Conservation (phyloP, 495 filamentous ascomycete species). For the Lasiosphaeriaceae sp. region DNA sequence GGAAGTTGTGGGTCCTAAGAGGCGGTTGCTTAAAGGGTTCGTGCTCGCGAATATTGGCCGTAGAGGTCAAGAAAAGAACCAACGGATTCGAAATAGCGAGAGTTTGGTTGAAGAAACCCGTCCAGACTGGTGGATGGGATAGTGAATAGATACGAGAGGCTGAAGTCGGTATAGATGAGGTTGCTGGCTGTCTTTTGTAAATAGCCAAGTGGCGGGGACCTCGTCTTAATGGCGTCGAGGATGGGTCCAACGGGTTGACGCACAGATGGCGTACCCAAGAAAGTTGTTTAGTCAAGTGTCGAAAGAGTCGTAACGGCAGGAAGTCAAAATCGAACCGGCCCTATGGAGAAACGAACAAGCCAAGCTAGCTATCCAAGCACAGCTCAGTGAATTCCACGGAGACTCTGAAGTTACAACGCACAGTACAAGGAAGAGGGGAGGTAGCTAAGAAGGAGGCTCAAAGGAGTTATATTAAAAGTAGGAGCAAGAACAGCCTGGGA, state of each 20-base stretch:
- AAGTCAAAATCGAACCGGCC: conserved; percentile 18
- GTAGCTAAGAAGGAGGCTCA: conserved; percentile 19
- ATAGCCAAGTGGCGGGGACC: conserved; percentile 11
- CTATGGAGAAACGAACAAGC: conserved; percentile 10
- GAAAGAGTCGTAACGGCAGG: conserved; percentile 16
- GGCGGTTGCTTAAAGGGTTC: too few species aligned
- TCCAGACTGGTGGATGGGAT: neutral
- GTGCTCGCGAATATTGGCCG: neutral
- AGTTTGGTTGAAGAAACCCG: neutral
- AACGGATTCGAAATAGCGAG: neutral
- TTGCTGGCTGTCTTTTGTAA: conserved; percentile 15
- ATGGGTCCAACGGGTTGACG: conserved; percentile 20
- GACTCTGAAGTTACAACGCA: neutral
- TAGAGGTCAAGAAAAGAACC: neutral
- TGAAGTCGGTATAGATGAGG: neutral
- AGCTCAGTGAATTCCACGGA: neutral
- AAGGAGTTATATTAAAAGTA: conserved; percentile 25
- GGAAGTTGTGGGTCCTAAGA: too few species aligned
- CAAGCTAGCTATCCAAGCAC: conserved; percentile 11
- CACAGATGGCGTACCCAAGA: conserved; percentile 17
- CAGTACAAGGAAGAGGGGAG: conserved; percentile 4
- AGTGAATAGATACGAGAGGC: neutral
- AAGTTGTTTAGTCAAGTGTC: conserved; percentile 17
- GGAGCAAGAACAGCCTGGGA: conserved; percentile 9
- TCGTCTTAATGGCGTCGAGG: conserved; percentile 10